phyloP scores from a whole-genome alignment of 2,329 filamentous ascomycete genomes.

The Cephalotrichum gorgonifer region DNA sequence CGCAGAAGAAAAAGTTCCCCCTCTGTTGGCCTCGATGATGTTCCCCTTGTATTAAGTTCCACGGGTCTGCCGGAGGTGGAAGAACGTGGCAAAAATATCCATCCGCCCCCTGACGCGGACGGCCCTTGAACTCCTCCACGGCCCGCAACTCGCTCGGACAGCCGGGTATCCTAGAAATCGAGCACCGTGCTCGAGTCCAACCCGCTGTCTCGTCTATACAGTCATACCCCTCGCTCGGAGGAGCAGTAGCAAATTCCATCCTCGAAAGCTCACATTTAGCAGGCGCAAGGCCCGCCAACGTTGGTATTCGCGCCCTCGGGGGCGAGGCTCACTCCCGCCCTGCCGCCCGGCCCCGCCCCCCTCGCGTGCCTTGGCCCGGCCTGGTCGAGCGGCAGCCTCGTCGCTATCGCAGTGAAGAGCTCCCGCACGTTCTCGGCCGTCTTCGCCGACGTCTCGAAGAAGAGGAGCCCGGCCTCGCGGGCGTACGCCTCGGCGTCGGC shows the following conservation, averaged over 20 bases:
- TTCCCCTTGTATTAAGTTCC: background rate
- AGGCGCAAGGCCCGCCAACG: conserved; percentile 43
- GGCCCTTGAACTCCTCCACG: background rate
- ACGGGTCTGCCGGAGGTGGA: background rate
- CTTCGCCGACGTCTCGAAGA: conserved; percentile 98
- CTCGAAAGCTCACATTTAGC: too few species aligned
- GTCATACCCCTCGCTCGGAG: too few species aligned
- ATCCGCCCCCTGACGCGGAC: background rate
- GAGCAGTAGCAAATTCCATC: too few species aligned
- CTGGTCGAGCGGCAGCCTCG: conserved; percentile 94
- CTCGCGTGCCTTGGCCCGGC: conserved; percentile 82
- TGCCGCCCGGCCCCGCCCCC: conserved; percentile 36
- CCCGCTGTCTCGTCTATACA: too few species aligned
- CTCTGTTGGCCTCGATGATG: background rate
- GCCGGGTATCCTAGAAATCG: too few species aligned
- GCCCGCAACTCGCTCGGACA: too few species aligned
- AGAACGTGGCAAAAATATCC: background rate
- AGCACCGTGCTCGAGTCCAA: too few species aligned
- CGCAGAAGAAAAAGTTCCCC: background rate
- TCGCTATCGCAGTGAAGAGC: conserved; percentile 93
- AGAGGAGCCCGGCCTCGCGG: conserved; percentile 82
- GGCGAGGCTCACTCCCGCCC: conserved; percentile 46
- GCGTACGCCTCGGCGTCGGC: conserved; percentile 94
- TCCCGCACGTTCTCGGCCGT: conserved; percentile 93
- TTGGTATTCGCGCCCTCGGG: conserved; percentile 49